Evolutionary conservation across 2,329 filamentous ascomycete genomes (phyloP).

Genomic region (Aureobasidium mangrovei): DNA sequence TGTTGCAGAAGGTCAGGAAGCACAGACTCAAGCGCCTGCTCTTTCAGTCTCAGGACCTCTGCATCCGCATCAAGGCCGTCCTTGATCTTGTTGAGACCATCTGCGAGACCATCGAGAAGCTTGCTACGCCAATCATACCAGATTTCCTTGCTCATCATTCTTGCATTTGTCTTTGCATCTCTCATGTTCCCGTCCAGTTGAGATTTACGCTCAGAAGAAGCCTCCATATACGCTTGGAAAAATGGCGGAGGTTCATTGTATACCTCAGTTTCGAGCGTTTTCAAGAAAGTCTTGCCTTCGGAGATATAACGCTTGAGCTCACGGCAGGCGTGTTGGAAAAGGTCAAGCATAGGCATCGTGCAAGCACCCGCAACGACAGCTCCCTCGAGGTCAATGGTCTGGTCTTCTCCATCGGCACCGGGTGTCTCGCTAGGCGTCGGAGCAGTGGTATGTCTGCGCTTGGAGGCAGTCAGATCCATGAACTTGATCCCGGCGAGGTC

Average conservation of each 20-base stretch:
- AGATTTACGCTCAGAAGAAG: slow-evolving; percentile 69
- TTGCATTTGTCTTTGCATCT: slow-evolving; percentile 88
- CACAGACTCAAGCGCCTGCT: slow-evolving; percentile 56
- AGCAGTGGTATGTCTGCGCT: slow-evolving; percentile 74
- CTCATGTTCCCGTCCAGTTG: slow-evolving; percentile 97
- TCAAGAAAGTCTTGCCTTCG: slow-evolving; percentile 80
- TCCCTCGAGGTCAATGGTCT: slow-evolving; percentile 49
- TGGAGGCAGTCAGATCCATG: slow-evolving; percentile 88
- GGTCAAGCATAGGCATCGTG: slow-evolving; percentile 82
- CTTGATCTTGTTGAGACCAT: slow-evolving; percentile 66
- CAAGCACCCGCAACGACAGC: slow-evolving; percentile 84
- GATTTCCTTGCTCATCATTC: slow-evolving; percentile 84
- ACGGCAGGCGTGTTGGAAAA: slow-evolving; percentile 90
- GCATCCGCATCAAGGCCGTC: slow-evolving; percentile 72
- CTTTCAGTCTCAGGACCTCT: slow-evolving; percentile 55
- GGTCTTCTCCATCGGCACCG: slow-evolving; percentile 20
- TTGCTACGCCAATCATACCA: slow-evolving; percentile 99
- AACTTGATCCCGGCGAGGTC: slow-evolving; percentile 95
- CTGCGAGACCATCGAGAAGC: slow-evolving; percentile 70
- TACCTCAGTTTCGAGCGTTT: slow-evolving; percentile 82
- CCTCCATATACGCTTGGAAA: slow-evolving; percentile 84
- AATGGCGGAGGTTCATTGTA: slow-evolving; percentile 83
- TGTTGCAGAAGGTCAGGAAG: slow-evolving; percentile 57
- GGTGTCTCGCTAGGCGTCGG: slow-evolving; percentile 31
- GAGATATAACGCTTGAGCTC: slow-evolving; percentile 96